Evolutionary conservation across 108 stramenopile species (phyloP), one percentile per base, ranked within the genome.

Genomic region (Cylindrotheca fusiformis): DNA sequence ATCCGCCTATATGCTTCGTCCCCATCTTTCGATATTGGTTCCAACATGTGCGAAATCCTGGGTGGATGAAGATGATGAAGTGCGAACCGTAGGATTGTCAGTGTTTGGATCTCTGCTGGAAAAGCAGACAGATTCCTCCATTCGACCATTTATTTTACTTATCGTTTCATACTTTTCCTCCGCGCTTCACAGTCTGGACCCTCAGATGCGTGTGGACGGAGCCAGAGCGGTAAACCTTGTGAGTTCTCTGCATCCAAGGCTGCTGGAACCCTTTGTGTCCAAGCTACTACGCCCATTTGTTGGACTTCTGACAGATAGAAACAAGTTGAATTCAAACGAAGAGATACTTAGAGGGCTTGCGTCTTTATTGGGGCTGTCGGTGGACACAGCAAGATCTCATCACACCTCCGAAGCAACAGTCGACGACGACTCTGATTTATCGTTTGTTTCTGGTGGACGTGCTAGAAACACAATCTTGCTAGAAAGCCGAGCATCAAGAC

Each of bases 131-230:
- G 69, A 53, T 48, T 45, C 59, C 20, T 32, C 64, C 32, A 31
- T 87, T 5, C 67, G 50, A 24, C 92, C 92, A 52, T 90, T 89
- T 52, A 55, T 83, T 4, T 68, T 81, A 24, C 52, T 93, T 19
- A 31, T 86, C 0, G 68, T 82, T 31, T 88, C 88, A 0, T 83
- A 83, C 51, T 66, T 83, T 6, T 71, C 80, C 5, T 90, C 87
- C 49, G 85, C 92, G 32, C 58, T 93, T 60, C 83, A 90, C 53
- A 86, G 88, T 73, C 63, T 93, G 30, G 92, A 93, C 69, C 63
- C 64, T 27, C 50, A 47, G 18, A 77, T 79, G 22, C 72, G 88
- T 29, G 55, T 75, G 24, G 83, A 88, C 53, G 92, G 88, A 0
- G 76, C 71, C 21, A 69, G 62, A 22, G 54, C 70, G 20, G 71